Base-by-base conservation (phyloP, 768 basidiomycete genomes). In the Paxillus ammoniavirescens region DNA sequence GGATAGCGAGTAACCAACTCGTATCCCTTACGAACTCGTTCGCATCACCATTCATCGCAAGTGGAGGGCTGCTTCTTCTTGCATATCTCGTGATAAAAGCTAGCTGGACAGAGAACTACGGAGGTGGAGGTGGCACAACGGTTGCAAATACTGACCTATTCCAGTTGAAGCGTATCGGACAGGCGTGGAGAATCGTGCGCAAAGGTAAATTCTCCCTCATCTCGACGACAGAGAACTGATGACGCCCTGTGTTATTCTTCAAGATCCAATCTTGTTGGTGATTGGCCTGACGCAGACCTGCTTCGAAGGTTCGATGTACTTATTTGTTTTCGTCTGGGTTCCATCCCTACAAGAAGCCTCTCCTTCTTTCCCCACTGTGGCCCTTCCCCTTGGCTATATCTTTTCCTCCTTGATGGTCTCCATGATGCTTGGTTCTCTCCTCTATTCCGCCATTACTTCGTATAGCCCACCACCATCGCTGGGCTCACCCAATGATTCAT, bases 251-350 rank as follows among this genome's bases (percentile, higher is more conserved):
- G 9, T 10, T 13, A 18, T 30, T 1, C 26, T 44, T 54, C 9
- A 61, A 87, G 87, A 89, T 62, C 77, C 80, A 1, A 62, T 80
- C 44, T 75, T 91, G 9, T 69, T 89, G 55, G 78, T 79, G 23
- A 77, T 91, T 18, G 86, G 87, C 31, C 69, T 90, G 49, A 83
- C 83, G 0, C 88, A 91, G 68, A 91, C 89, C 1, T 87, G 85
- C 68, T 91, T 91, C 64, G 88, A 91, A 65, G 89, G 89, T 2
- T 87, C 86, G 5, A 89, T 90, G 88, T 90, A 91, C 69, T 79
- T 90, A 55, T 91, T 90, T 69, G 89, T 90, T 58, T 91, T 89
- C 73, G 74, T 86, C 56, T 91, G 89, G 89, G 89, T 91, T 0
- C 88, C 89, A 1, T 77, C 82, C 2, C 72, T 91, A 14, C 87